Conservation (phyloP, 768 basidiomycete species). For the Erythrobasidium yunnanense region DNA sequence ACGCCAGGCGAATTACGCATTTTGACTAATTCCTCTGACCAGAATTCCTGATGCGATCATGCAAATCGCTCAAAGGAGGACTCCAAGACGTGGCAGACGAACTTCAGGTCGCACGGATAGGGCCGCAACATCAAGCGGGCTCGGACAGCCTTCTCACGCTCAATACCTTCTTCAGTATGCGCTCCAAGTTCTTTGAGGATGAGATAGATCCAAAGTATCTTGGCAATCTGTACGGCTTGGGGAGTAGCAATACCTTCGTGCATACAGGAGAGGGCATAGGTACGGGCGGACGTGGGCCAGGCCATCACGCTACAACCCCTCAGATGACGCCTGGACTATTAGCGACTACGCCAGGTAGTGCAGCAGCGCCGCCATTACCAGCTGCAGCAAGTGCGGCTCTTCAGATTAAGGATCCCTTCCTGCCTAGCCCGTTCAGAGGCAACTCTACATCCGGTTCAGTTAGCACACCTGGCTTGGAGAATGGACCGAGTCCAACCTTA, state of each 20-base stretch:
- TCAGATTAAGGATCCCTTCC: conserved; percentile 13
- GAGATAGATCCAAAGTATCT: conserved; percentile 50
- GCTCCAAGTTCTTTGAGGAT: conserved; percentile 80
- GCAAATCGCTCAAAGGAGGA: conserved; percentile 71
- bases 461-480: not conserved
- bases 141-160: conserved; percentile 92
- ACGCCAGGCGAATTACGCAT: not conserved
- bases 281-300: not conserved
- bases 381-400: conserved; percentile 10
- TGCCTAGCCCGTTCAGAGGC: conserved; percentile 1
- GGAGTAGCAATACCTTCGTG: not conserved
- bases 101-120: conserved; percentile 77
- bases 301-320: not conserved
- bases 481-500: not conserved
- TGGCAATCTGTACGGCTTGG: conserved; percentile 14
- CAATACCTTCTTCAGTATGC: conserved; percentile 91
- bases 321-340: not conserved
- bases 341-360: conserved; percentile 7
- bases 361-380: conserved; percentile 2
- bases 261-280: conserved; percentile 3
- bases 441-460: no score
- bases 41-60: conserved; percentile 71
- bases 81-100: conserved; percentile 93
- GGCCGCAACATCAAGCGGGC: conserved; percentile 86
- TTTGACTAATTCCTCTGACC: not conserved